Conservation (phyloP, 805 yeast genomes). For the Tetrapisispora taiwanensis region DNA sequence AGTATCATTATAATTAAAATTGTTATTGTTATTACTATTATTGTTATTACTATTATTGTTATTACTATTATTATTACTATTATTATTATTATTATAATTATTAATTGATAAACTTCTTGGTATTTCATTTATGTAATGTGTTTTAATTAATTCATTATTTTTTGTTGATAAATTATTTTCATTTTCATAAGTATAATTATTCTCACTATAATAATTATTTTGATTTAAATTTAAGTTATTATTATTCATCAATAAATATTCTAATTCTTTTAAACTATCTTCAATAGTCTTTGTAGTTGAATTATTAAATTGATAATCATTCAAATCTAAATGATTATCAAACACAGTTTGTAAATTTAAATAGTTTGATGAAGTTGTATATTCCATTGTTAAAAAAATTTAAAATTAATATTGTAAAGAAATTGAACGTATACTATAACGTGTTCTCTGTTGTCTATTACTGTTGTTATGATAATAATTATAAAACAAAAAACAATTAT, state of each 20-base stretch:
- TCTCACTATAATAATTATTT: not conserved
- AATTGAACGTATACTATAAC: no score
- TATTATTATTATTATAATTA: not conserved
- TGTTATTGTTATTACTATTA: not conserved
- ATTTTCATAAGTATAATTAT: no score
- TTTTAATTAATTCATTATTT: no score
- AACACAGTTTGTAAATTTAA: not conserved
- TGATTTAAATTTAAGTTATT: not conserved
- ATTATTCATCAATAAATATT: conserved; percentile 2
- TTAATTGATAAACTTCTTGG: not conserved
- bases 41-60: no score
- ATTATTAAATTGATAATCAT: not conserved
- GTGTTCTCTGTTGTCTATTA: no score
- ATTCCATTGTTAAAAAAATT: no score
- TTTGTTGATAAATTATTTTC: no score
- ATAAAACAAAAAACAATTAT: no score
- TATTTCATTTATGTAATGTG: not conserved
- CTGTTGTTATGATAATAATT: no score
- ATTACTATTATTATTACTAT: no score
- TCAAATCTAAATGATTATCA: not conserved
- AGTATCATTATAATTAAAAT: not conserved
- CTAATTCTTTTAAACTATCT: conserved; percentile 15
- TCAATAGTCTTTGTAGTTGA: conserved; percentile 5
- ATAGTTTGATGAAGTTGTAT: not conserved
- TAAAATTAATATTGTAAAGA: no score